Conservation (phyloP, 1,139 yeast genomes). For the Pichia cactophila region DNA sequence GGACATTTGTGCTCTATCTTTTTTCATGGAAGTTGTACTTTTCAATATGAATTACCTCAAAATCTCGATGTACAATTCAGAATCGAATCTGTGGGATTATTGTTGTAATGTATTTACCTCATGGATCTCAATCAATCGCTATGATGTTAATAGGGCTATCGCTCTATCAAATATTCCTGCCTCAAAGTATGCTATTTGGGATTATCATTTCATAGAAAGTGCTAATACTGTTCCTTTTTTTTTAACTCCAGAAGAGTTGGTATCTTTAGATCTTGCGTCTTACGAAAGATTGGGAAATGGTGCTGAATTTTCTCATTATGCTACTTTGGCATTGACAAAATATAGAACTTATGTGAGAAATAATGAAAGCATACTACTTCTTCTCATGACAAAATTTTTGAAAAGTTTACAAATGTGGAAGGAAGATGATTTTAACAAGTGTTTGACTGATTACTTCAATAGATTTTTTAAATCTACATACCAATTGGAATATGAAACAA, state of each 20-base stretch:
- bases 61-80: slow-evolving; percentile 9
- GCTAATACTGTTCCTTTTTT: background rate
- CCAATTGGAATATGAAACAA: slow-evolving; percentile 25
- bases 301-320: slow-evolving; percentile 26
- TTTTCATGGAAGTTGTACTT: slow-evolving; percentile 18
- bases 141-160: slow-evolving; percentile 8
- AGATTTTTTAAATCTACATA: slow-evolving; percentile 24
- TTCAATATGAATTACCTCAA: slow-evolving; percentile 16
- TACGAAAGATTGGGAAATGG: slow-evolving; percentile 23
- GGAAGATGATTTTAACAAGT: slow-evolving; percentile 26
- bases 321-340: slow-evolving; percentile 20
- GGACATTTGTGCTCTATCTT: slow-evolving; percentile 9
- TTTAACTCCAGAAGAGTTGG: slow-evolving; percentile 16
- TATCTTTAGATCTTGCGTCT: slow-evolving; percentile 20
- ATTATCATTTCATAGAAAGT: background rate
- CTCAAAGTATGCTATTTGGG: background rate
- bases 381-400: slow-evolving; percentile 19
- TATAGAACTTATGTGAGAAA: slow-evolving; percentile 20
- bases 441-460: slow-evolving; percentile 22
- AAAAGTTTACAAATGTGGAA: slow-evolving; percentile 24
- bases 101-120: background rate
- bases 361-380: slow-evolving; percentile 7
- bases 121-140: slow-evolving; percentile 16
- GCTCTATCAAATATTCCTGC: slow-evolving; percentile 3
- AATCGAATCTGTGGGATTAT: slow-evolving; percentile 5